Percentiles rank a stretch among this genome's conserved stretches.
phyloP scores from a whole-genome alignment of 768 basidiomycete species.

The Boletus subparvulus region DNA sequence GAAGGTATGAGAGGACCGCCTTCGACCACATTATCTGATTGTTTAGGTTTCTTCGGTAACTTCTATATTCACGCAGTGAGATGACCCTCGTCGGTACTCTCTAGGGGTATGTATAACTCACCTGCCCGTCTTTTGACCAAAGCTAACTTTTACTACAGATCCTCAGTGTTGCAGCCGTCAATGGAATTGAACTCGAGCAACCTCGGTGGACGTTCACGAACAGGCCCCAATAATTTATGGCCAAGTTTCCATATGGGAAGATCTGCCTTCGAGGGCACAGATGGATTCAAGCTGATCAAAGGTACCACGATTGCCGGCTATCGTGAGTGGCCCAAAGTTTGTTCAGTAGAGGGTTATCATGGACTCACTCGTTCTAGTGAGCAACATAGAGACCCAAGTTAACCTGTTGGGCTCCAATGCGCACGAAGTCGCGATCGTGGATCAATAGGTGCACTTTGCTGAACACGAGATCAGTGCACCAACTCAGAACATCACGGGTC shows the following conservation, averaged over 20 bases:
- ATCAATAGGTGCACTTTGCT: slow-evolving; percentile 16
- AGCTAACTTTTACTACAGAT: slow-evolving; percentile 6
- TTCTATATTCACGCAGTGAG: not conserved
- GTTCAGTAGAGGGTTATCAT: not conserved
- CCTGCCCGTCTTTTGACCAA: not conserved
- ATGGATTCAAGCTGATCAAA: slow-evolving; percentile 20
- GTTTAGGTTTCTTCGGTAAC: not conserved
- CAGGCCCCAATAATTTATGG: slow-evolving; percentile 11
- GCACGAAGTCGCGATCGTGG: slow-evolving; percentile 9
- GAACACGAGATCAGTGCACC: slow-evolving; percentile 12
- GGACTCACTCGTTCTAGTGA: not conserved
- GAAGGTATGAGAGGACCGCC: not conserved
- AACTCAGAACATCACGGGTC: not conserved
- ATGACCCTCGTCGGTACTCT: slow-evolving; percentile 21
- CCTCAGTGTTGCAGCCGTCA: slow-evolving; percentile 19
- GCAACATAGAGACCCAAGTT: slow-evolving; percentile 12
- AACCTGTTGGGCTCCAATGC: slow-evolving; percentile 9
- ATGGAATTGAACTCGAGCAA: slow-evolving; percentile 14
- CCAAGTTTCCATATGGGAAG: slow-evolving; percentile 24
- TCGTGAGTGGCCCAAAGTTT: slow-evolving; percentile 4
- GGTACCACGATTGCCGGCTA: slow-evolving; percentile 23
- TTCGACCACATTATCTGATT: not conserved
- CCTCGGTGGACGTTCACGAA: slow-evolving; percentile 12
- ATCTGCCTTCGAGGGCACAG: slow-evolving; percentile 19
- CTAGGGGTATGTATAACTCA: slow-evolving; percentile 16